Conservation (phyloP, 805 yeast species). For the Nakazawaea anatomiae region DNA sequence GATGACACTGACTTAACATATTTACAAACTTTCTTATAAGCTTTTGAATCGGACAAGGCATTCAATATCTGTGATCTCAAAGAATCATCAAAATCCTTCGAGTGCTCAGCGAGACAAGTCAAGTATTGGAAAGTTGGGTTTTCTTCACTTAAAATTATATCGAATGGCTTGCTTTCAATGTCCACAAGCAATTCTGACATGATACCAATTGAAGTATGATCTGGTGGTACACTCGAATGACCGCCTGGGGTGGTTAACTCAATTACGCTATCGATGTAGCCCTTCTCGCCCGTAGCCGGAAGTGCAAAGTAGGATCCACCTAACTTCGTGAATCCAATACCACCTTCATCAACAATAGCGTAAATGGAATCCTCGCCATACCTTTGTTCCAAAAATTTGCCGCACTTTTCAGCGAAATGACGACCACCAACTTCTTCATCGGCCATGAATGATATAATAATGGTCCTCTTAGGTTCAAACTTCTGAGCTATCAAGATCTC, state of each 20-base stretch:
- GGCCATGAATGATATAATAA: slow-evolving; percentile 56
- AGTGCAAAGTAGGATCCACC: slow-evolving; percentile 45
- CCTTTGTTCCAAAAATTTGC: slow-evolving; percentile 33
- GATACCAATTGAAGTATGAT: slow-evolving; percentile 66
- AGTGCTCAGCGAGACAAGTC: slow-evolving; percentile 52
- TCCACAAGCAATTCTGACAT: slow-evolving; percentile 43
- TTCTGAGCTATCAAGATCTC: slow-evolving; percentile 40
- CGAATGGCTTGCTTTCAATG: slow-evolving; percentile 49
- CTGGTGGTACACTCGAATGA: slow-evolving; percentile 70
- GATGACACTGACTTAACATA: slow-evolving; percentile 14
- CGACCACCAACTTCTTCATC: slow-evolving; percentile 66
- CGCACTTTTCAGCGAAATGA: slow-evolving; percentile 46
- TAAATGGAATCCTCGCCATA: slow-evolving; percentile 52
- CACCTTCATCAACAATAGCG: slow-evolving; percentile 62
- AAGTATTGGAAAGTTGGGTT: slow-evolving; percentile 52
- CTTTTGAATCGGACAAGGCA: slow-evolving; percentile 26
- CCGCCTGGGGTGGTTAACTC: slow-evolving; percentile 63
- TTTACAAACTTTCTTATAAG: slow-evolving; percentile 24
- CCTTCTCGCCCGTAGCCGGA: slow-evolving; percentile 56
- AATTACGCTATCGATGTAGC: slow-evolving; percentile 34
- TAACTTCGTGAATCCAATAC: slow-evolving; percentile 27
- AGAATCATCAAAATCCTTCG: slow-evolving; percentile 18
- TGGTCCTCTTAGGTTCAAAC: slow-evolving; percentile 49
- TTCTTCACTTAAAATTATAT: slow-evolving; percentile 32
- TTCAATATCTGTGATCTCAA: slow-evolving; percentile 22